Percentiles rank a stretch among this genome's conserved stretches.
phyloP scores from a whole-genome alignment of 768 basidiomycete species.

The Terana coerulea region DNA sequence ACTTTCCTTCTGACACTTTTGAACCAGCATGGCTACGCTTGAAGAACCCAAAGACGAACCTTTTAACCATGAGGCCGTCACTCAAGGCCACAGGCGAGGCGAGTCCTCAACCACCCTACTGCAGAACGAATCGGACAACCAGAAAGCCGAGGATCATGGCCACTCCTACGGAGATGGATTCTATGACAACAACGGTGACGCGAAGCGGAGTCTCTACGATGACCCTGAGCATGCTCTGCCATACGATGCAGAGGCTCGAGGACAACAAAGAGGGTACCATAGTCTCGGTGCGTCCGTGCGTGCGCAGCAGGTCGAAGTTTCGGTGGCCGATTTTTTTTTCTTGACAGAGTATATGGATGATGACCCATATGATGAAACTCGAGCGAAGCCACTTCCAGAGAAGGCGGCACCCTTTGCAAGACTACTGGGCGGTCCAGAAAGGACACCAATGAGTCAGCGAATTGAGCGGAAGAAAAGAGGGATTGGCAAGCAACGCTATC shows the following conservation, averaged over 20 bases:
- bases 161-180: slow-evolving; percentile 5
- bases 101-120: slow-evolving; percentile 10
- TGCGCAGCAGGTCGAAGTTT: too few relatives aligned
- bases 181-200: slow-evolving; percentile 5
- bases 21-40: slow-evolving; percentile 2
- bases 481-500: slow-evolving; percentile 76
- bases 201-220: slow-evolving; percentile 8
- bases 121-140: slow-evolving; percentile 1
- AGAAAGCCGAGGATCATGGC: neutral
- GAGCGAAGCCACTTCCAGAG: slow-evolving; percentile 29
- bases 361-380: slow-evolving; percentile 36
- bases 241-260: neutral
- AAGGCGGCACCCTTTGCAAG: slow-evolving; percentile 38
- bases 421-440: slow-evolving; percentile 34
- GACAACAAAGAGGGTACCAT: too few relatives aligned
- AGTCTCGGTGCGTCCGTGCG: too few relatives aligned
- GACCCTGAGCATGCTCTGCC: neutral
- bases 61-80: slow-evolving; percentile 11
- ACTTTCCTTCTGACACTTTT: neutral
- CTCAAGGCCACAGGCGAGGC: slow-evolving; percentile 5
- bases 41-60: slow-evolving; percentile 14
- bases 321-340: too few relatives aligned
- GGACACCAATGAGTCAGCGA: slow-evolving; percentile 67
- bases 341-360: slow-evolving; percentile 55
- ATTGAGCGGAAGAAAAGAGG: slow-evolving; percentile 88